Base-by-base conservation (phyloP, 331 rosid genomes). In the Stylosanthes scabra region DNA sequence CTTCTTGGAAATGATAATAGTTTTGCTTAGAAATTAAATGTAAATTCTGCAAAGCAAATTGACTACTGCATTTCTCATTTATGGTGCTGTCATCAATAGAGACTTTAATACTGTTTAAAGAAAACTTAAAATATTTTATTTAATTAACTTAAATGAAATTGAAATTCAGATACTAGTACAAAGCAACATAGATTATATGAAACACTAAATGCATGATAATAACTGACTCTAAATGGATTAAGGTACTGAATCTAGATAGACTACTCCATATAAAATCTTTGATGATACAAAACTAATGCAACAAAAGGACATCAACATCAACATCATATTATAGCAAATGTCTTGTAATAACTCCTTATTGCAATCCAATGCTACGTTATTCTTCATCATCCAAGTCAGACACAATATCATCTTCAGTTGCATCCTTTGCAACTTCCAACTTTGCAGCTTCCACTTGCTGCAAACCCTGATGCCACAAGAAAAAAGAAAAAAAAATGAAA, bases 381-480 rank as follows among this genome's bases (percentile, higher is more conserved):
- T 82, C 70, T 11, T 79, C 74, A 0, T 74, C 71, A 12, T 77
- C 82, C 0, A 20, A 28, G 27, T 69, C 74, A 0, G 73, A 75
- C 29, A 0, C 50, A 42, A 4, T 59, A 60, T 0, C 67, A 9
- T 70, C 64, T 59, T 60, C 82, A 0, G 59, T 20, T 2, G 44
- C 47, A 2, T 40, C 41, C 59, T 9, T 55, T 10, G 78, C 7
- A 37, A 45, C 65, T 61, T 45, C 15, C 1, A 66, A n/a, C 59
- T 9, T 55, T 10, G 78, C 7, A 37, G 40, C 65, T 61, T 45
- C 15, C 1, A 66, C 67, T 0, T 74, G 83, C 8, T 25, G 64
- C 84, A 67, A 78, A 61, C 82, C 88, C 86, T 84, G 68, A 40
- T 16, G 57, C 49, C 49, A 72, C 16, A n/a, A 63, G 51, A 11